phyloP scores from a whole-genome alignment of 306 rosid species.

The Glycine latifolia region DNA sequence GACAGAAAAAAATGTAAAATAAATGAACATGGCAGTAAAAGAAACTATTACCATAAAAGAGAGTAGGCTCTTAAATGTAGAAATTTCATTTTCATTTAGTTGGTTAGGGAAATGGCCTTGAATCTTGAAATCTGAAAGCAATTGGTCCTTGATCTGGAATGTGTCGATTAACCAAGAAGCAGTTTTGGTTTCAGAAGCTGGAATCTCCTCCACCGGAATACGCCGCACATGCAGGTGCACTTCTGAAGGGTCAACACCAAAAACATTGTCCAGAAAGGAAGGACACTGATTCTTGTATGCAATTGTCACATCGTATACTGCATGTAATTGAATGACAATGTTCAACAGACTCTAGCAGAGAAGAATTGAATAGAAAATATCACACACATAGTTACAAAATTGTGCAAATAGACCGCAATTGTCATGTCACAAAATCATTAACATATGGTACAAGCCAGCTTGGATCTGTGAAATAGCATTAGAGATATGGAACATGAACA shows the following conservation, averaged over 20 bases:
- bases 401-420: neutral
- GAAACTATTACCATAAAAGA: constrained; percentile 54
- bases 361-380: neutral
- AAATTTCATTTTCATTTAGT: constrained; percentile 60
- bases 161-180: constrained; percentile 72
- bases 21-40: constrained; percentile 63
- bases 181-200: constrained; percentile 64
- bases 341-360: constrained; percentile 24
- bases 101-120: constrained; percentile 75
- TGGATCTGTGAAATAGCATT: neutral
- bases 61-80: constrained; percentile 63
- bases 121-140: constrained; percentile 67
- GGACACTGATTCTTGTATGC: constrained; percentile 89
- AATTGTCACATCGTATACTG: constrained; percentile 85
- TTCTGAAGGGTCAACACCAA: constrained; percentile 93
- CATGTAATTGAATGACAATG: constrained; percentile 41
- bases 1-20: constrained; percentile 73
- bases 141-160: constrained; percentile 61
- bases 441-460: neutral
- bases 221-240: constrained; percentile 87
- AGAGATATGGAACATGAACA: too few species aligned
- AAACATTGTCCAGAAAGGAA: constrained; percentile 86
- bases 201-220: constrained; percentile 66
- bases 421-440: constrained; percentile 25
- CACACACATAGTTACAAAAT: neutral